Evolutionary conservation across 2,329 filamentous ascomycete genomes (phyloP), one percentile per base, ranked within the genome.

Genomic region (Calonectria naviculata): DNA sequence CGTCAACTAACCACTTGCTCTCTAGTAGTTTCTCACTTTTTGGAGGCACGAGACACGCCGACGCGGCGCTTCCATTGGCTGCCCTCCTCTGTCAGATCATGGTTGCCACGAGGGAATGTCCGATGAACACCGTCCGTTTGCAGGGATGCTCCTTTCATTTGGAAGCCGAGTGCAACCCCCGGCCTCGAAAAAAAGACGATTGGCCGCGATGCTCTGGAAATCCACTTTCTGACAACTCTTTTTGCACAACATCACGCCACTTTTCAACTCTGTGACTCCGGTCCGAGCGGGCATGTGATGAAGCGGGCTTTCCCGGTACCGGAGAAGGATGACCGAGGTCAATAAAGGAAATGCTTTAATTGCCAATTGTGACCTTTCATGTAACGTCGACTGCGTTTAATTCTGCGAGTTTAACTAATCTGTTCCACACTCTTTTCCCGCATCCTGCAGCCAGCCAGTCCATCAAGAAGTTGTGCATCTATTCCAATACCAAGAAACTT

Each of bases 241-340:
- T n/a, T 38, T 41, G 26, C 56, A 36, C 31, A 38, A 62, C 46
- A 70, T 70, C 68, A 70, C 54, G 49, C 68, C 68, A 70, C 68
- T 70, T 70, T 70, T 49, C 21, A 38, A 47, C 29, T 66, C 56
- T 58, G 36, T 64, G 44, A 58, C 68, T 66, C 63, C 52, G 68
- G 68, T 63, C 68, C 62, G 68, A 70, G 49, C 62, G 62, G 34
- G 42, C 68, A 70, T 70, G 68, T 70, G 68, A 70, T 58, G 52
- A 54, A 42, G 56, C 68, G 68, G 68, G 7, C 68, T 24, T 62
- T 62, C 54, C 68, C 68, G 68, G 63, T 65, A 66, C 68, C 68
- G 68, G 68, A 70, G 68, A 56, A 24, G 46, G 31, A 63, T 66
- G 46, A 62, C 68, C 68, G 62, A 70, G 52, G 46, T 42, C 26